phyloP scores from a whole-genome alignment of 2,329 filamentous ascomycete genomes.

The Ophiostoma angusticollis region DNA sequence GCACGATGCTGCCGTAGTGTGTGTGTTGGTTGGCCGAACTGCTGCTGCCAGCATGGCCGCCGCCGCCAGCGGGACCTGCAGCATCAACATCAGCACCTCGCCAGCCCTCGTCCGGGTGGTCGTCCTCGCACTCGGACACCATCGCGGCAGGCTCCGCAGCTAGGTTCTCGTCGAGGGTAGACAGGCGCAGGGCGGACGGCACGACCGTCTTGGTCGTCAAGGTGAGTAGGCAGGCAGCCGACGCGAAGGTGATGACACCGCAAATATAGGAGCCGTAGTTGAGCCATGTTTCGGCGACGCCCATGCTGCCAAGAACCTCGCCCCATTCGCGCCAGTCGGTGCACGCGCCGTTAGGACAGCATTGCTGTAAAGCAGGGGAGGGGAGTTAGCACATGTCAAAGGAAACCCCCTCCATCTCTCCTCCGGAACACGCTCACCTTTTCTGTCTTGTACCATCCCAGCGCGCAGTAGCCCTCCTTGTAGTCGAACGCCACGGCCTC shows the following conservation, averaged over 20 bases:
- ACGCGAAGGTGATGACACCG: conserved; percentile 56
- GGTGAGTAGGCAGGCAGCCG: conserved; percentile 65
- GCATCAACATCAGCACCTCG: background rate
- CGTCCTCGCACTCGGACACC: conserved; percentile 22
- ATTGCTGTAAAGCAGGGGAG: too few species aligned
- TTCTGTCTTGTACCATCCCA: conserved; percentile 60
- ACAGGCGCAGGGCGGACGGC: conserved; percentile 72
- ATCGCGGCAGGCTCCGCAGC: conserved; percentile 46
- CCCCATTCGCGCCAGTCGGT: conserved; percentile 46
- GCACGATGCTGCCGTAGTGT: too few species aligned
- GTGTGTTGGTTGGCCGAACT: too few species aligned
- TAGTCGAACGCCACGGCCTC: conserved; percentile 78
- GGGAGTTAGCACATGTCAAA: too few species aligned
- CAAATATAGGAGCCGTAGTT: conserved; percentile 66
- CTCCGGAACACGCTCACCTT: conserved; percentile 38
- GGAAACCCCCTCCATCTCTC: too few species aligned
- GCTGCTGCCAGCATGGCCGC: too few species aligned
- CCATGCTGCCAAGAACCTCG: conserved; percentile 31
- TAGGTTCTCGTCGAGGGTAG: conserved; percentile 86
- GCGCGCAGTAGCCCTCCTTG: conserved; percentile 76
- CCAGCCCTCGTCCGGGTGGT: conserved; percentile 25
- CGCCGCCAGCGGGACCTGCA: too few species aligned
- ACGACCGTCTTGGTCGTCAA: conserved; percentile 88
- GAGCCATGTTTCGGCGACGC: conserved; percentile 44
- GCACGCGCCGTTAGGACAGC: conserved; percentile 42